Evolutionary conservation across 192 early-diverging fungal species (phyloP), one percentile per base, ranked within the genome.

Genomic region (Backusella luteola): DNA sequence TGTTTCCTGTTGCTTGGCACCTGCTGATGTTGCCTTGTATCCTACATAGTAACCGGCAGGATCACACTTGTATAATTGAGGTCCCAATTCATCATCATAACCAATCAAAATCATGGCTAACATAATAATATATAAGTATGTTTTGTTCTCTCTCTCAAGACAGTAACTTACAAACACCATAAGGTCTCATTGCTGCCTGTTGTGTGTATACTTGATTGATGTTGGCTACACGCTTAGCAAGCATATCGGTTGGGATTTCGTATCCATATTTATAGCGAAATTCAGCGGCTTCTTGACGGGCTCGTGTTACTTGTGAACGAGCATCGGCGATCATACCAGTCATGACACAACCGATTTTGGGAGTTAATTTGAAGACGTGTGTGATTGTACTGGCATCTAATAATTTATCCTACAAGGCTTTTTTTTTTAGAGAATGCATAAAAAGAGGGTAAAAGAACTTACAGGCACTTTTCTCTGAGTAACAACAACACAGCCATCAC

Each of bases 181-280:
- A 86, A 44, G 97, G 98, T 80, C 98, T 88, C 96, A 98, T 99
- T 69, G 95, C 96, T 41, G 98, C 98, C 75, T 99, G 96, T 80
- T 99, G 98, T 68, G 98, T 99, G 83, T 98, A 98, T 70, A 99
- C 98, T 87, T 99, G 98, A 81, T 98, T 98, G 81, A 99, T 93
- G 79, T 96, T 97, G 67, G 98, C 98, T 80, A 99, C 92, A 70
- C 96, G 93, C 85, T 98, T 98, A 66, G 98, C 98, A 73, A 99
- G 90, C 91, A 96, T 91, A 84, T 99, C 97, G 29, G 93, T 88
- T 36, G 97, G 93, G 71, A 99, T 99, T 52, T 98, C 95, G 82
- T 99, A 99, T 49, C 97, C 98, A 85, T 93, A 96, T 87, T 99
- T 99, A 90, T 99, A 99, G 32, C 93, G 89, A 90, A 94, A 99